Evolutionary conservation across 306 rosid genomes (phyloP).

Genomic region (Lotus japonicus): DNA sequence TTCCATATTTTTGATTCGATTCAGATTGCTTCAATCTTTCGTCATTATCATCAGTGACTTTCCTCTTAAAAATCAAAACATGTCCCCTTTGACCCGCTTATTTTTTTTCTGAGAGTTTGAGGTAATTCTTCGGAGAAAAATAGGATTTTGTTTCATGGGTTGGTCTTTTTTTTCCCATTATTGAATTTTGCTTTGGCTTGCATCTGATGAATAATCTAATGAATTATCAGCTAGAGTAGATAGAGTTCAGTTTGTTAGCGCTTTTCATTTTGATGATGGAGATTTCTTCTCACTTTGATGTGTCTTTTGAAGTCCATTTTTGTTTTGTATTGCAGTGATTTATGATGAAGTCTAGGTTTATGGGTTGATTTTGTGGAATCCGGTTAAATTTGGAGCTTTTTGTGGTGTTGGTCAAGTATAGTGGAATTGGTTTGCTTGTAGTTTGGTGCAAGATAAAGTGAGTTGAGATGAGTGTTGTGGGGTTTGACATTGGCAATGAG

Average conservation of each 20-base stretch:
- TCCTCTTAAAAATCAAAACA: background rate
- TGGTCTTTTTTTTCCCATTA: background rate
- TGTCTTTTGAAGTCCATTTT: background rate
- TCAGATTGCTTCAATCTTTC: background rate
- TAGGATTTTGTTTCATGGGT: slow-evolving; percentile 6
- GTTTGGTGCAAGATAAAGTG: background rate
- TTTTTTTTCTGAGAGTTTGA: background rate
- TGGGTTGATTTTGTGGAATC: slow-evolving; percentile 9
- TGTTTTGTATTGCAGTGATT: slow-evolving; percentile 18
- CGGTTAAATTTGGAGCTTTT: background rate
- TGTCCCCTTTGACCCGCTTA: background rate
- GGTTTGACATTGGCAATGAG: slow-evolving; percentile 95
- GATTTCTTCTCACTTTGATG: background rate
- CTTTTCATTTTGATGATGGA: background rate
- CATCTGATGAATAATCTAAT: background rate
- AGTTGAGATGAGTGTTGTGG: slow-evolving; percentile 76
- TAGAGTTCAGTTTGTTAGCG: background rate
- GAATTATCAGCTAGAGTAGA: background rate
- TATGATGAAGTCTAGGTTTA: slow-evolving; percentile 22
- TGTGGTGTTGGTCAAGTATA: slow-evolving; percentile 11
- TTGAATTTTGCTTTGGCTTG: background rate
- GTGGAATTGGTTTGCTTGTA: background rate
- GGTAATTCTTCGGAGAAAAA: background rate
- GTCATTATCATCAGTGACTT: background rate
- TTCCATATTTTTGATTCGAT: background rate